A percentile compares a stretch with the other conserved stretches of the same genome.
phyloP scores from a whole-genome alignment of 306 rosid genomes.

The Potentilla sterilis region DNA sequence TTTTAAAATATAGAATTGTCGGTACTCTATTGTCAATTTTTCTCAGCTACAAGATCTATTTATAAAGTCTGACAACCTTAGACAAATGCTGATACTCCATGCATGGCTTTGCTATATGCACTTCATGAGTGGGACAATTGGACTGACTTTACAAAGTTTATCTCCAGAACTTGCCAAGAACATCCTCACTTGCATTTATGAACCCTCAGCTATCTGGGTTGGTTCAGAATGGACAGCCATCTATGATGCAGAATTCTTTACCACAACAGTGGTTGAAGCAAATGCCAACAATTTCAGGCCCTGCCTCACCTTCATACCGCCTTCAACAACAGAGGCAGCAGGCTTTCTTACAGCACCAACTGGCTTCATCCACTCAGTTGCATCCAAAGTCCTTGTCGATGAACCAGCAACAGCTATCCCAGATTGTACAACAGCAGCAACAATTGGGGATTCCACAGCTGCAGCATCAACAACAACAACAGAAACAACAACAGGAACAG shows the following conservation, averaged over 20 bases:
- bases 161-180: slow-evolving; percentile 79
- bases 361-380: slow-evolving; percentile 73
- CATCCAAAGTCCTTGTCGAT: slow-evolving; percentile 57
- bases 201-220: slow-evolving; percentile 73
- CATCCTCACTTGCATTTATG: slow-evolving; percentile 79
- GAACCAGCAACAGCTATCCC: slow-evolving; percentile 71
- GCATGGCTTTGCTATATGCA: background rate
- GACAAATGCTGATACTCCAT: slow-evolving; percentile 1
- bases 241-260: slow-evolving; percentile 61
- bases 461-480: slow-evolving; percentile 58
- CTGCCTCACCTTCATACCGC: slow-evolving; percentile 63
- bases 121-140: background rate
- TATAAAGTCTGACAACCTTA: slow-evolving; percentile 2
- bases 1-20: background rate
- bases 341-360: slow-evolving; percentile 61
- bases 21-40: background rate
- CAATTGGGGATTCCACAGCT: slow-evolving; percentile 72
- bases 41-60: background rate
- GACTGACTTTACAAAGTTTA: slow-evolving; percentile 29
- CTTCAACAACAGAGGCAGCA: slow-evolving; percentile 72
- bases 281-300: slow-evolving; percentile 67
- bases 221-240: slow-evolving; percentile 87
- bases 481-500: slow-evolving; percentile 36
- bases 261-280: slow-evolving; percentile 88
- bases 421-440: slow-evolving; percentile 69